A percentile compares a stretch with the other conserved stretches of the same genome.
phyloP scores from a whole-genome alignment of 345 rosid genomes.

The Corchorus capsularis region DNA sequence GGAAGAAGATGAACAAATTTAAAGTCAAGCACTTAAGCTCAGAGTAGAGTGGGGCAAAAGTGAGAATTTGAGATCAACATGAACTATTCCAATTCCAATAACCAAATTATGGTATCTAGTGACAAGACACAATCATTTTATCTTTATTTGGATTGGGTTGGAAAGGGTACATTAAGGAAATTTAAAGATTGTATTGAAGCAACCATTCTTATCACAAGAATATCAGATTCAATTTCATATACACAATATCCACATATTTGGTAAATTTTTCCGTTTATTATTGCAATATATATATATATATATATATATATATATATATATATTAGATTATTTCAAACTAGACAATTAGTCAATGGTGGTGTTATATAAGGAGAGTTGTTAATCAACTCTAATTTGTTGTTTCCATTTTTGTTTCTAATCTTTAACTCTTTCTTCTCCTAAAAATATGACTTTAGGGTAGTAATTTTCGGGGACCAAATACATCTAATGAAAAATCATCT shows the following conservation, averaged over 20 bases:
- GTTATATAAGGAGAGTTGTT: not conserved
- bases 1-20: not conserved
- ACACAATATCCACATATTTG: not conserved
- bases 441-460: no score
- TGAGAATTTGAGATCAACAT: not conserved
- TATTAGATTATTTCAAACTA: not conserved
- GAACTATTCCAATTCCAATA: not conserved
- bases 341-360: not conserved
- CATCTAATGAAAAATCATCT: no score
- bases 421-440: no score
- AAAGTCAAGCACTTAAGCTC: not conserved
- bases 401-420: not conserved
- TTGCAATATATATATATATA: no score
- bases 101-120: not conserved
- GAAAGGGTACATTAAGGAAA: not conserved
- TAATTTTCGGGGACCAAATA: no score
- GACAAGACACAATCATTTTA: not conserved
- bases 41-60: not conserved
- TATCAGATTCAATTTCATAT: not conserved
- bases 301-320: no score
- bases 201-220: not conserved
- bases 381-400: not conserved
- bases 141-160: not conserved
- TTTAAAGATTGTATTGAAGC: not conserved
- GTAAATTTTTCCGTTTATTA: not conserved